Evolutionary conservation across 78 protist species (phyloP).

Genomic region (Pigoraptor vietnamica): DNA sequence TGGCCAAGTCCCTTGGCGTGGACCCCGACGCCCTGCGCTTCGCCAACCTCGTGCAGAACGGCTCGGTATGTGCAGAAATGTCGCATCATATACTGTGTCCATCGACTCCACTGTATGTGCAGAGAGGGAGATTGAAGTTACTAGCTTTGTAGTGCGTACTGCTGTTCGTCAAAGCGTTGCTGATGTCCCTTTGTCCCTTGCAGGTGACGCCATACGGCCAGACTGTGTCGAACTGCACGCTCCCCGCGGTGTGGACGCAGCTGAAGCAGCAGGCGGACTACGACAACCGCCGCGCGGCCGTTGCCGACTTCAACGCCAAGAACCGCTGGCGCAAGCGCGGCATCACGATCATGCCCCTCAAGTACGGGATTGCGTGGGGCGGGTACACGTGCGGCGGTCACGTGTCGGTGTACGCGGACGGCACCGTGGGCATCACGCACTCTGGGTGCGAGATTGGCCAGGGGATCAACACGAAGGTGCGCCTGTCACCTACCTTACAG

Average conservation of each 20-base stretch:
- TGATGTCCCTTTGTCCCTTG: background rate
- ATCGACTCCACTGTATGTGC: too few relatives aligned
- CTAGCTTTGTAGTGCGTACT: too few relatives aligned
- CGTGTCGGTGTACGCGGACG: conserved; percentile 31
- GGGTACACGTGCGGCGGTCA: background rate
- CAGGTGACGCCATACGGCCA: background rate
- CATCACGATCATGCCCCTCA: conserved; percentile 16
- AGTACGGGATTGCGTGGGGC: conserved; percentile 48
- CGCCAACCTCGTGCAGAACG: background rate
- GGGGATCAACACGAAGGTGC: conserved; percentile 53
- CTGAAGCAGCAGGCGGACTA: background rate
- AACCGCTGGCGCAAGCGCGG: conserved; percentile 54
- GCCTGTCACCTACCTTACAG: too few relatives aligned
- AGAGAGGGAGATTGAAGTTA: too few relatives aligned
- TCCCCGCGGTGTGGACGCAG: conserved; percentile 10
- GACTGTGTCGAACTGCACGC: background rate
- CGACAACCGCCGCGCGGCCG: background rate
- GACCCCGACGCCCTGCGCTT: background rate
- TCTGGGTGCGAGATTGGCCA: conserved; percentile 64
- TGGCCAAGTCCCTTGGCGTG: conserved; percentile 1
- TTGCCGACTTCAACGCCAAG: conserved; percentile 32
- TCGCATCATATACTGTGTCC: background rate
- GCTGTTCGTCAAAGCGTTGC: too few relatives aligned
- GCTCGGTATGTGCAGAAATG: background rate
- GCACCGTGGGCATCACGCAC: conserved; percentile 31